Percentiles rank a stretch among this genome's conserved stretches.
Evolutionary conservation across 208 protist species (phyloP).

Genomic region (Tritrichomonas foetus): DNA sequence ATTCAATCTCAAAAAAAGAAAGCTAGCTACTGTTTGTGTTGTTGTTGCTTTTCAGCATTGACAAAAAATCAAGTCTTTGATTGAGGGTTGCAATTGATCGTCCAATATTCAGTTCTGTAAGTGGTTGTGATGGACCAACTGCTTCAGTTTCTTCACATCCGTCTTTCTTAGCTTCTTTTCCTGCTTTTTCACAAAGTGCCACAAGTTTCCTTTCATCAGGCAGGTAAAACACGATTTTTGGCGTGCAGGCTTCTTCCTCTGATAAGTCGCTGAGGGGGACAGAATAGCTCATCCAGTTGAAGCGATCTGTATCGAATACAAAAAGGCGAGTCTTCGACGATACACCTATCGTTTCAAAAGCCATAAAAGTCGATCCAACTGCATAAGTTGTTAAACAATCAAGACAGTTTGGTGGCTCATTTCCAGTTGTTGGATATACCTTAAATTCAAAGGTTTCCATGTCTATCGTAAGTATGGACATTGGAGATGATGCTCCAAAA

Average conservation of each 20-base stretch:
- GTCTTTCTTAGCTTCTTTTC: too few relatives aligned
- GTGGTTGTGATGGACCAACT: neutral
- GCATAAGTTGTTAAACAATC: neutral
- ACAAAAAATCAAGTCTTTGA: neutral
- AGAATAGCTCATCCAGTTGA: neutral
- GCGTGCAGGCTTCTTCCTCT: neutral
- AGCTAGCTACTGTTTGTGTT: too few relatives aligned
- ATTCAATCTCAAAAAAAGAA: too few relatives aligned
- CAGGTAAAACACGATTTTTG: neutral
- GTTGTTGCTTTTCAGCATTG: too few relatives aligned
- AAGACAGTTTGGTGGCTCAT: neutral
- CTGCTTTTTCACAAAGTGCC: neutral
- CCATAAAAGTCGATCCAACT: neutral
- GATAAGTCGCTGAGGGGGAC: too few relatives aligned
- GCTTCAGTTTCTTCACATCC: too few relatives aligned
- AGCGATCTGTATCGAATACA: neutral
- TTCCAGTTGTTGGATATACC: neutral
- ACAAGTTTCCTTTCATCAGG: neutral
- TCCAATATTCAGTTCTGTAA: neutral
- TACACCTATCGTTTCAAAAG: neutral
- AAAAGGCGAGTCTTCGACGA: neutral
- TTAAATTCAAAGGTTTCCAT: neutral
- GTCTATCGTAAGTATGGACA: neutral
- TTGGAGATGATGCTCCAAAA: neutral
- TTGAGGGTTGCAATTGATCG: neutral